Percentiles rank a stretch among this genome's conserved stretches.
phyloP scores from a whole-genome alignment of 805 yeast species.

The Starmerella scarabaei region DNA sequence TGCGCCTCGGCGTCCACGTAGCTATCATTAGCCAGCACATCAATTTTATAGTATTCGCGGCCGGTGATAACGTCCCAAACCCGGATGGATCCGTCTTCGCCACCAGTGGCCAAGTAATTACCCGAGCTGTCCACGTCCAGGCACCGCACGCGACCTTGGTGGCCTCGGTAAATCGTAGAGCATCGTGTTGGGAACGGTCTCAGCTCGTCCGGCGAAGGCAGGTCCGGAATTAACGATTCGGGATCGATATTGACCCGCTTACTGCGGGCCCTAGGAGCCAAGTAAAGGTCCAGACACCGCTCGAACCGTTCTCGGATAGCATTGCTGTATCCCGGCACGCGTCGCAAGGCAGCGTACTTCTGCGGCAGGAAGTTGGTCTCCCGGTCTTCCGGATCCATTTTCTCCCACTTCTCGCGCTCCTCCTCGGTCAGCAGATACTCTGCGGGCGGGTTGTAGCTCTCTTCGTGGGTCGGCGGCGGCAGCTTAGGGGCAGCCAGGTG shows the following conservation, averaged over 20 bases:
- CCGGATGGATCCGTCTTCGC: slow-evolving; percentile 90
- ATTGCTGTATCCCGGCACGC: slow-evolving; percentile 87
- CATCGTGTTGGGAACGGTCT: slow-evolving; percentile 92
- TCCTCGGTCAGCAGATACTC: slow-evolving; percentile 76
- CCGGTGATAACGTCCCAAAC: slow-evolving; percentile 97
- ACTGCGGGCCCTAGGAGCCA: slow-evolving; percentile 92
- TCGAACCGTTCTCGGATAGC: slow-evolving; percentile 82
- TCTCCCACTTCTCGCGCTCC: slow-evolving; percentile 60
- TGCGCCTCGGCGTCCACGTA: slow-evolving; percentile 27
- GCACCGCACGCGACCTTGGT: slow-evolving; percentile 67
- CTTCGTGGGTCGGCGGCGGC: slow-evolving; percentile 93
- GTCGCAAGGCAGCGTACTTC: slow-evolving; percentile 67
- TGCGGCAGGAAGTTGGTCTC: slow-evolving; percentile 70
- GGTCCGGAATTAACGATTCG: slow-evolving; percentile 85
- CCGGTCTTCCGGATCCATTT: slow-evolving; percentile 60
- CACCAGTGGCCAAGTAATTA: slow-evolving; percentile 91
- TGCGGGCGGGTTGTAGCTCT: slow-evolving; percentile 93
- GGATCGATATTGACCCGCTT: slow-evolving; percentile 89
- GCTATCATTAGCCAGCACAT: slow-evolving; percentile 27
- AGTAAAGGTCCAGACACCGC: slow-evolving; percentile 80
- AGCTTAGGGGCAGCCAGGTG: slow-evolving; percentile 87
- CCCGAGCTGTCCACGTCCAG: slow-evolving; percentile 81
- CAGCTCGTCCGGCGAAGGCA: slow-evolving; percentile 92
- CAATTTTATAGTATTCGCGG: slow-evolving; percentile 62
- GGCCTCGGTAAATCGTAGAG: slow-evolving; percentile 76